These are phyloP conservation scores for Monosporascus sp. DNA, from an alignment of 2,329 filamentous ascomycete genomes.

Conservation along the genomic window DNA sequence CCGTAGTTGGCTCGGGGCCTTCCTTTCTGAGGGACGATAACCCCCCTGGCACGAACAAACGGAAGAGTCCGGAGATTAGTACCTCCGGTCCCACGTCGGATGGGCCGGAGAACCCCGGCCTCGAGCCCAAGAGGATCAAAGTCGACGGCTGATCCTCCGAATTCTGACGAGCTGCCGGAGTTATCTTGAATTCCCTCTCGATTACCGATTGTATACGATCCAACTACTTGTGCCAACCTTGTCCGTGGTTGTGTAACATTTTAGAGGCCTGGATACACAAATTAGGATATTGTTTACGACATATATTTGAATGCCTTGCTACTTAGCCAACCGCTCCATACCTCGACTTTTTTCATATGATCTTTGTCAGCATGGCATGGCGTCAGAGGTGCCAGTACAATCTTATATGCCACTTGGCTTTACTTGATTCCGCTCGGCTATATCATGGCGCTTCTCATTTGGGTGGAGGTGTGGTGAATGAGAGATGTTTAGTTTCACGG, in stretches of 20 bases:
- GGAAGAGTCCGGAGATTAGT: conserved; percentile 52
- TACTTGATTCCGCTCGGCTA: too few species aligned
- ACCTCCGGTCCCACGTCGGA: conserved; percentile 35
- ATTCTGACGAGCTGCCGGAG: neutral
- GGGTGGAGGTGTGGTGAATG: too few species aligned
- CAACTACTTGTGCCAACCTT: neutral
- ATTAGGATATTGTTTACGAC: conserved; percentile 5
- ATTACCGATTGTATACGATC: neutral
- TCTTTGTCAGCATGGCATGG: conserved; percentile 22
- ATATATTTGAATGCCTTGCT: conserved; percentile 15
- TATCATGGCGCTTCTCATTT: too few species aligned
- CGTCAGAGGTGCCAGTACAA: conserved; percentile 15
- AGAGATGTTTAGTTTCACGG: too few species aligned
- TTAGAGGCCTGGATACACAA: neutral
- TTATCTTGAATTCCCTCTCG: neutral
- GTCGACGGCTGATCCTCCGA: conserved; percentile 36
- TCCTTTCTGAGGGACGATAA: conserved; percentile 58
- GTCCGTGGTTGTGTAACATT: neutral
- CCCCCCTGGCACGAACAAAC: conserved; percentile 35
- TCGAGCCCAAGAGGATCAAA: conserved; percentile 50
- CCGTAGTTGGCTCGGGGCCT: conserved; percentile 57
- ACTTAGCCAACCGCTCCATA: conserved; percentile 13
- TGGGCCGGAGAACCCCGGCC: conserved; percentile 39
- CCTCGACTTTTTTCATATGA: conserved; percentile 16
- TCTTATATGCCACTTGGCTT: conserved; percentile 2